phyloP scores from a whole-genome alignment of 2,329 filamentous ascomycete genomes.

The Drechslerella dactyloides region DNA sequence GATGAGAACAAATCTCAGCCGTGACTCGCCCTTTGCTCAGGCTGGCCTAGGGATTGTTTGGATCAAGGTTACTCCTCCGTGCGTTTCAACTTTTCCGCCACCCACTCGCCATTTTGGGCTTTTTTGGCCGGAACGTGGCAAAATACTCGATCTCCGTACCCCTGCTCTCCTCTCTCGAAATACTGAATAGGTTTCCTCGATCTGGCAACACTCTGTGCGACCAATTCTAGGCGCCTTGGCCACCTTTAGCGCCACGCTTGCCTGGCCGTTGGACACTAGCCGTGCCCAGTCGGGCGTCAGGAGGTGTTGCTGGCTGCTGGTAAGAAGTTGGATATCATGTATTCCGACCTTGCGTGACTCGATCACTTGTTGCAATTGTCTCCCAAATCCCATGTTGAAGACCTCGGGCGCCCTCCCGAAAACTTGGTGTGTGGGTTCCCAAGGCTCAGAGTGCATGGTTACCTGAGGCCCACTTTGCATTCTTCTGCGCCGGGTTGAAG shows the following conservation, averaged over 20 bases:
- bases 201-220: conserved; percentile 29
- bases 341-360: too few relatives aligned
- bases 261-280: conserved; percentile 11
- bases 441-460: too few relatives aligned
- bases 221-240: conserved; percentile 25
- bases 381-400: too few relatives aligned
- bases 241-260: conserved; percentile 16
- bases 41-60: conserved; percentile 34
- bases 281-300: too few relatives aligned
- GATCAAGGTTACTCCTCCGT: conserved; percentile 38
- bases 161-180: conserved; percentile 12
- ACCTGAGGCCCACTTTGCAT: too few relatives aligned
- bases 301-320: too few relatives aligned
- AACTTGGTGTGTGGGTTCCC: too few relatives aligned
- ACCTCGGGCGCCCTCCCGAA: too few relatives aligned
- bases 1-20: conserved; percentile 38
- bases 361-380: too few relatives aligned
- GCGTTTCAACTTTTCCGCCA: conserved; percentile 47
- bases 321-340: too few relatives aligned
- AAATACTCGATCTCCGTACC: conserved; percentile 40
- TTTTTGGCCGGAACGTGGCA: conserved; percentile 36
- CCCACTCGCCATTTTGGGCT: conserved; percentile 30
- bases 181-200: conserved; percentile 16
- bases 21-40: conserved; percentile 16
- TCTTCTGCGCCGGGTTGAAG: too few relatives aligned